Evolutionary conservation across 352 stramenopile genomes (phyloP).

Genomic region (Phytophthora boehmeriae): DNA sequence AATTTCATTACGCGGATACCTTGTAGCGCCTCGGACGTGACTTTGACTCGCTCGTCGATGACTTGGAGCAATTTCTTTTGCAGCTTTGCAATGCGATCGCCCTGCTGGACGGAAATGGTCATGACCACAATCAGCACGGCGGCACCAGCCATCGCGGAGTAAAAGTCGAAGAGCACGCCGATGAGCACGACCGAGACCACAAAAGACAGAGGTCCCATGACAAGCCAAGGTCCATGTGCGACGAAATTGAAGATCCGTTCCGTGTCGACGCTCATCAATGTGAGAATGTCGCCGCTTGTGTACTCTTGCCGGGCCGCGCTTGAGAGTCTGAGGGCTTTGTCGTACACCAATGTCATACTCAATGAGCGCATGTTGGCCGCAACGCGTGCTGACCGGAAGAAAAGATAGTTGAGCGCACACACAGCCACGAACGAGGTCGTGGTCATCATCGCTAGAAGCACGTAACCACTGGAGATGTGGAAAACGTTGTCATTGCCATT

Average conservation of each 20-base stretch:
- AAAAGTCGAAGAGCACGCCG: slow-evolving; percentile 14
- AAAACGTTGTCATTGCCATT: slow-evolving; percentile 37
- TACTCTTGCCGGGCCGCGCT: slow-evolving; percentile 43
- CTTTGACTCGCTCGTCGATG: slow-evolving; percentile 84
- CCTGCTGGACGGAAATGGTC: background rate
- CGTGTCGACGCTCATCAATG: slow-evolving; percentile 46
- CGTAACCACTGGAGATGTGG: slow-evolving; percentile 32
- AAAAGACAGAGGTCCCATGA: slow-evolving; percentile 26
- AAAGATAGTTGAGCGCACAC: slow-evolving; percentile 40
- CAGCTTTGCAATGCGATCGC: slow-evolving; percentile 4
- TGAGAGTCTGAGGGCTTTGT: slow-evolving; percentile 68
- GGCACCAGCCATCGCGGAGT: background rate
- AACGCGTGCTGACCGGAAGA: slow-evolving; percentile 38
- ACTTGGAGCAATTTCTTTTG: slow-evolving; percentile 18
- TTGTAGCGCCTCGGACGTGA: slow-evolving; percentile 91
- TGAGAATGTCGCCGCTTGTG: slow-evolving; percentile 48
- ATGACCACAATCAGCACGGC: slow-evolving; percentile 15
- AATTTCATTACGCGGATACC: slow-evolving; percentile 90
- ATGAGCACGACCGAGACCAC: slow-evolving; percentile 19
- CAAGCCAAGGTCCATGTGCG: slow-evolving; percentile 31
- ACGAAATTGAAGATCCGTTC: slow-evolving; percentile 43
- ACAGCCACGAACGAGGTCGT: slow-evolving; percentile 28
- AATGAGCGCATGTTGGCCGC: slow-evolving; percentile 48
- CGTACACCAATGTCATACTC: slow-evolving; percentile 48
- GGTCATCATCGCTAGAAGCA: slow-evolving; percentile 32